Evolutionary conservation across 352 stramenopile species (phyloP), one percentile per base, ranked within the genome.

Genomic region (Vaucheria bursata): DNA sequence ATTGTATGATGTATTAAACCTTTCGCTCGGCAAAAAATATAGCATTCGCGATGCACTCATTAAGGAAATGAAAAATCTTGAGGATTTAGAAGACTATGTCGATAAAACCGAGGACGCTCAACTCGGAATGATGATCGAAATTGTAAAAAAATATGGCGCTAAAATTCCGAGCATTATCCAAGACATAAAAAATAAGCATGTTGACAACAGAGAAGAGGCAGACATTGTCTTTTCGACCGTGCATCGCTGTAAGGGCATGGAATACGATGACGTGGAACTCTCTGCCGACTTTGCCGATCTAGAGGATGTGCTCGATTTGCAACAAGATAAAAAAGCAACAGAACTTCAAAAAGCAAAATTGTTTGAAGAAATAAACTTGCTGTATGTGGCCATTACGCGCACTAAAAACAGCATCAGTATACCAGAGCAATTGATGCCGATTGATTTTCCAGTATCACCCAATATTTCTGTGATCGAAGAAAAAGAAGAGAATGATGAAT

Each of bases 331-430:
- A 40, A 72, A 72, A 29, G 65, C 38, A 72, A 18, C 31, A 40
- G 65, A 72, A 72, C 38, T 72, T 64, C 38, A 72, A 64, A 64
- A 29, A 64, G 53, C 31, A 34, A 72, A 72, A 40, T 34, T 25
- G 25, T 64, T 64, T 72, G 65, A 72, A 72, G 65, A 72, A 34
- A 35, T 72, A 18, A 72, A 72, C 53, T 29, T 72, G 53, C 35
- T 72, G 31, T 72, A 72, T 34, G 65, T 72, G 32, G 65, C 65
- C 31, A 37, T 35, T 64, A 72, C 65, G 29, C 18, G 65, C 31
- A 35, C 65, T 31, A 72, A 29, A 25, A 72, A 72, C 35, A 35
- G 32, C 25, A 31, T 72, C 32, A 34, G 31, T 31, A 25, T 35
- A 34, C 31, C 31, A 29, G 35, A 72, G 31, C 38, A 25, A 64